Evolutionary conservation across 805 yeast species (phyloP).

Genomic region (Saccharomyces jurei): DNA sequence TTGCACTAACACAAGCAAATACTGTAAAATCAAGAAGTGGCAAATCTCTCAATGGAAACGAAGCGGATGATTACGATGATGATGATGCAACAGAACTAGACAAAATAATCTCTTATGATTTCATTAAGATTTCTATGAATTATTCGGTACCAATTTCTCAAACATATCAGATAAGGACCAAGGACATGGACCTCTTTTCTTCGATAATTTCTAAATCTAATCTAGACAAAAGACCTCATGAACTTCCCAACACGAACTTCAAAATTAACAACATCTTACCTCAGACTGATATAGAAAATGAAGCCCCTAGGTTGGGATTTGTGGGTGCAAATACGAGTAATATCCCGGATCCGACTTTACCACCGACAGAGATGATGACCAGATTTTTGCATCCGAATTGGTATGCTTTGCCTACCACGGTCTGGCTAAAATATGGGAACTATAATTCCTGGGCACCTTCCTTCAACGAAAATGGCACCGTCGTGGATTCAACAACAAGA

Average conservation of each 20-base stretch:
- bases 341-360: constrained; percentile 42
- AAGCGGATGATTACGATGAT: constrained; percentile 19
- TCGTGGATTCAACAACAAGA: constrained; percentile 43
- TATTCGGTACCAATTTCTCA: constrained; percentile 53
- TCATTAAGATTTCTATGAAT: constrained; percentile 46
- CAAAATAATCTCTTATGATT: constrained; percentile 46
- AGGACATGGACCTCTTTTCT: constrained; percentile 72
- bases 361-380: constrained; percentile 47
- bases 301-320: constrained; percentile 38
- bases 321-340: constrained; percentile 39
- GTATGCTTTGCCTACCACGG: constrained; percentile 55
- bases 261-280: constrained; percentile 64
- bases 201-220: constrained; percentile 61
- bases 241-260: constrained; percentile 56
- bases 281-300: constrained; percentile 26
- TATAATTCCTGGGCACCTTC: constrained; percentile 57
- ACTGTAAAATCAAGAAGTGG: constrained; percentile 4
- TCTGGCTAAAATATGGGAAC: constrained; percentile 51
- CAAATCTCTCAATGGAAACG: background rate
- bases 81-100: constrained; percentile 29
- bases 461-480: constrained; percentile 50
- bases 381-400: constrained; percentile 54
- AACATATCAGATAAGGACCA: constrained; percentile 50
- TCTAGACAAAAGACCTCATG: constrained; percentile 65
- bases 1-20: constrained; percentile 14